A percentile compares a stretch with the other conserved stretches of the same genome.
phyloP scores from a whole-genome alignment of 140 eudicot species.

The Ambrosia hybrid region DNA sequence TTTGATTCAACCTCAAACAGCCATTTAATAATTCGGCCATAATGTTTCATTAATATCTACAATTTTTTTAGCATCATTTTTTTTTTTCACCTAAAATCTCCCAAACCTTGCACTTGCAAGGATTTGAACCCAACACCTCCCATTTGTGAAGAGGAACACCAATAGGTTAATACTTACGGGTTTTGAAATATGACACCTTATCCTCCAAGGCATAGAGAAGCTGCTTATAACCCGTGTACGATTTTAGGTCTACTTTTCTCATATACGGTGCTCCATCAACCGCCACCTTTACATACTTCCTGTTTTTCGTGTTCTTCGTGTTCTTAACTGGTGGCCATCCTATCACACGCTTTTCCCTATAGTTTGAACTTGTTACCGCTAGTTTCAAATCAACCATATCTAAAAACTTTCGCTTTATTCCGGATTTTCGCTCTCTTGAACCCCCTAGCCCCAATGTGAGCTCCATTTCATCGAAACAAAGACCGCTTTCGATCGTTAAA shows the following conservation, averaged over 20 bases:
- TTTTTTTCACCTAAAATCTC: too few species aligned
- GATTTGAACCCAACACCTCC: too few species aligned
- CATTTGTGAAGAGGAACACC: too few species aligned
- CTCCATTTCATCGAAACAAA: conserved; percentile 26
- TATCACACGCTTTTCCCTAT: conserved; percentile 54
- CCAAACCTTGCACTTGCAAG: too few species aligned
- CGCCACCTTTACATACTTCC: conserved; percentile 60
- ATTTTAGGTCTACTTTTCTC: conserved; percentile 54
- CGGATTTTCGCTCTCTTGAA: neutral
- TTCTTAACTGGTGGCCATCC: conserved; percentile 85
- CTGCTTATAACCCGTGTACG: conserved; percentile 41
- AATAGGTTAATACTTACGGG: conserved; percentile 22
- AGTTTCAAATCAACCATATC: conserved; percentile 23
- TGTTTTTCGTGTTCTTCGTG: conserved; percentile 25
- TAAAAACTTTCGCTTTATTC: neutral
- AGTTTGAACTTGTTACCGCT: neutral
- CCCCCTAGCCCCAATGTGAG: conserved; percentile 29
- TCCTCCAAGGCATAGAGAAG: conserved; percentile 42
- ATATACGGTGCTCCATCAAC: conserved; percentile 66
- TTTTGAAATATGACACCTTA: conserved; percentile 36
- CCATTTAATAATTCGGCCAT: too few species aligned
- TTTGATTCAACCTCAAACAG: too few species aligned
- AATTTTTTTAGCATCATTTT: too few species aligned
- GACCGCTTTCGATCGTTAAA: neutral
- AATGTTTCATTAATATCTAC: too few species aligned